Base-by-base conservation (phyloP, 768 basidiomycete species). In the Inosperma sp. region DNA sequence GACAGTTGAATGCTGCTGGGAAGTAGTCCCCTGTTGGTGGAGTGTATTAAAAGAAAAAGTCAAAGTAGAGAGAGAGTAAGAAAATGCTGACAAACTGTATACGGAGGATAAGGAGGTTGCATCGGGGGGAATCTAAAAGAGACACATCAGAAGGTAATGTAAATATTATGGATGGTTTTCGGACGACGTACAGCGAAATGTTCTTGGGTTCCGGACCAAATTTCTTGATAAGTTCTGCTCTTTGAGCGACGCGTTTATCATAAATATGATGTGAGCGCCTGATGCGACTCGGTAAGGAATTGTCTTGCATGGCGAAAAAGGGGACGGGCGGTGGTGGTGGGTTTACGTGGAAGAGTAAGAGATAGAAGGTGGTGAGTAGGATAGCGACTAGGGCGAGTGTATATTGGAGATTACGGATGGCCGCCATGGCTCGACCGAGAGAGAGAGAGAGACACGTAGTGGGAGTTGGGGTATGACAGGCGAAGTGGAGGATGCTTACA, bases 191-290 rank as follows among this genome's bases (percentile, higher is more conserved):
- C 81, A 77, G 66, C 19, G 50, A 62, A 25, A 82, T 69, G 36
- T 80, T 74, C 35, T 71, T 70, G 9, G 77, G 62, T 0, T 65
- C 69, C 13, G 81, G 78, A 1, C 82, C 82, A 65, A 76, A 81
- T 57, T 71, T 76, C 52, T 70, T 66, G 58, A 83, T 79, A 49
- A 83, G 66, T 21, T 65, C 72, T 49, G 74, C 65, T 33, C 81
- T 66, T 31, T 73, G 65, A 23, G 52, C 47, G 3, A 80, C 59
- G 12, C 69, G 45, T 55, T 72, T 74, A 35, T 71, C 64, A 52
- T 83, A 83, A 17, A 75, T 72, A 5, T 54, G 61, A 46, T 78
- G 72, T 25, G 79, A 66, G 21, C 70, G 72, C 43, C 65, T 65
- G 14, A 79, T 53, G 31, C 77, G 72, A 29, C 60, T 57, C 17